phyloP scores from a whole-genome alignment of 176 grass and related monocot genomes.

The Leersia perrieri region DNA sequence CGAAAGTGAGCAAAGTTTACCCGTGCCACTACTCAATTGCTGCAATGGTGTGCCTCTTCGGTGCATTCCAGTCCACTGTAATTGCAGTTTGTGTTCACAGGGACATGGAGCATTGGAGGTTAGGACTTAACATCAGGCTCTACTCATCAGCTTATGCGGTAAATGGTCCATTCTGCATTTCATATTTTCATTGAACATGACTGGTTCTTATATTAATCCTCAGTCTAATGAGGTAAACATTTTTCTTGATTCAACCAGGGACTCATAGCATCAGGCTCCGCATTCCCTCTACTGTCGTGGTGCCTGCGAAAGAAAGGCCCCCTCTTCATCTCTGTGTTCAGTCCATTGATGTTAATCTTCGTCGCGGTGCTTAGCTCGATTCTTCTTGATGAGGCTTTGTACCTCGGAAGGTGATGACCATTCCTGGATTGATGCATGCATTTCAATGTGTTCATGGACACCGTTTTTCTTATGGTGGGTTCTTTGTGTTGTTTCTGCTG shows the following conservation, averaged over 20 bases:
- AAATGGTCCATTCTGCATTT: neutral
- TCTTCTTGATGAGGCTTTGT: constrained; percentile 27
- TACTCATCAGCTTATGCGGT: constrained; percentile 41
- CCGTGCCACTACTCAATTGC: constrained; percentile 40
- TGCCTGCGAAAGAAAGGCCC: constrained; percentile 56
- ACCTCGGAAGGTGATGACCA: constrained; percentile 35
- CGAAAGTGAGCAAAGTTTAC: constrained; percentile 29
- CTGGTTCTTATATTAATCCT: neutral
- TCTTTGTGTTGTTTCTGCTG: neutral
- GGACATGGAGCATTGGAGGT: constrained; percentile 32
- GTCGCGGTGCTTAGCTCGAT: constrained; percentile 29
- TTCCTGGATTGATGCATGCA: neutral
- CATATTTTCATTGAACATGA: neutral
- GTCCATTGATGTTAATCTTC: constrained; percentile 44
- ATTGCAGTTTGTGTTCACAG: constrained; percentile 22
- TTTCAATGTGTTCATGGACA: neutral
- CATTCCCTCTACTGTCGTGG: constrained; percentile 51
- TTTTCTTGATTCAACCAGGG: neutral
- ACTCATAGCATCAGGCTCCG: constrained; percentile 31
- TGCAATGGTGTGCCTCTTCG: constrained; percentile 46
- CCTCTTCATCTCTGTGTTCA: constrained; percentile 58
- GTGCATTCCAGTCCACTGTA: constrained; percentile 29
- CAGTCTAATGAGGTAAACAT: no score
- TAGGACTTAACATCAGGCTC: constrained; percentile 43
- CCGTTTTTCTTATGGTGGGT: neutral